Percentiles rank a stretch among this genome's conserved stretches.
These are phyloP conservation scores for Diaporthe vexans DNA, from an alignment of 2,329 filamentous ascomycete genomes.

Conservation along the genomic window DNA sequence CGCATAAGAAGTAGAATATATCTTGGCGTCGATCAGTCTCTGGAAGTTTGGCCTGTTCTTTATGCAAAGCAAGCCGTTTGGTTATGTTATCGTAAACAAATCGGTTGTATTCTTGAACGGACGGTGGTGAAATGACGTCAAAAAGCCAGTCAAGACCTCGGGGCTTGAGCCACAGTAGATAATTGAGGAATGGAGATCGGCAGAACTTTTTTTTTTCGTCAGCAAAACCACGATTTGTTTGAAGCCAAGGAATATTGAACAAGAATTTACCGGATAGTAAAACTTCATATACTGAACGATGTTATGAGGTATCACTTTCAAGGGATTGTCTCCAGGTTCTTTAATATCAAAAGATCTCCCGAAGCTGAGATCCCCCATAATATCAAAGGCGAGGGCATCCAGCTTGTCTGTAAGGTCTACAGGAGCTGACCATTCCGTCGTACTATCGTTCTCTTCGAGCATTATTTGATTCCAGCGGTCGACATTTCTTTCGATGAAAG, in stretches of 20 bases:
- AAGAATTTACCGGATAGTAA: conserved; percentile 40
- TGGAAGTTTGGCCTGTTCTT: conserved; percentile 36
- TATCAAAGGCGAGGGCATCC: too few relatives aligned
- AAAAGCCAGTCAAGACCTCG: conserved; percentile 43
- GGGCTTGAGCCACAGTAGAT: conserved; percentile 40
- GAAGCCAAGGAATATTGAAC: too few relatives aligned
- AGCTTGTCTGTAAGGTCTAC: too few relatives aligned
- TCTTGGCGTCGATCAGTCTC: conserved; percentile 44
- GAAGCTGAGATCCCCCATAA: conserved; percentile 44
- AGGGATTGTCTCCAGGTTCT: conserved; percentile 43
- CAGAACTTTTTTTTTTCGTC: too few relatives aligned
- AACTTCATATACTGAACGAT: conserved; percentile 43
- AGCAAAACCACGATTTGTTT: not conserved
- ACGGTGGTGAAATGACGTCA: conserved; percentile 35
- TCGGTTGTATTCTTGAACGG: conserved; percentile 38
- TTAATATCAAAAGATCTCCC: conserved; percentile 47
- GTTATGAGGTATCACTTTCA: conserved; percentile 42
- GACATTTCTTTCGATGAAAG: conserved; percentile 44
- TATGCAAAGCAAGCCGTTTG: conserved; percentile 41
- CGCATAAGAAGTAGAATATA: conserved; percentile 45
- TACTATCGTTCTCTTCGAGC: conserved; percentile 9
- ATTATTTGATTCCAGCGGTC: conserved; percentile 46
- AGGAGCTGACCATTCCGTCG: conserved; percentile 42
- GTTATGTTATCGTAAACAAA: conserved; percentile 44
- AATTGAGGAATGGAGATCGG: conserved; percentile 31